Conservation (phyloP, 768 basidiomycete genomes). For the Tephrocybe rancida region DNA sequence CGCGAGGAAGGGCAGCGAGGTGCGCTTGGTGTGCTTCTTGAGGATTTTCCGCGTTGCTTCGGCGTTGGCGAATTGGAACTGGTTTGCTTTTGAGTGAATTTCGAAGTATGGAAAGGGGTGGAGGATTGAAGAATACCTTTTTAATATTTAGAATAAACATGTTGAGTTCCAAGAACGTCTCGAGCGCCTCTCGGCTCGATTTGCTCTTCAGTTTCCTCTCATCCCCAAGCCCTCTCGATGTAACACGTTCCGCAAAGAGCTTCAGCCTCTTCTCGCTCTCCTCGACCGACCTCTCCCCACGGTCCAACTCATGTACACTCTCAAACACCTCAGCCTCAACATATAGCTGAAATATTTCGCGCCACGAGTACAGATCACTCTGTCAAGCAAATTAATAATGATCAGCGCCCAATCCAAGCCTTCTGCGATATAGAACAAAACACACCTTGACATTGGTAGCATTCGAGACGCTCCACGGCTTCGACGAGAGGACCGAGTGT, state of each 20-base stretch:
- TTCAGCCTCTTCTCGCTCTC: constrained; percentile 70
- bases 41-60: constrained; percentile 93
- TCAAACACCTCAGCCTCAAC: constrained; percentile 88
- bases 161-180: constrained; percentile 77
- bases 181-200: constrained; percentile 60
- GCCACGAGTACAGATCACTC: constrained; percentile 85
- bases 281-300: constrained; percentile 70
- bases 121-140: constrained; percentile 47
- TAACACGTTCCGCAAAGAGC: constrained; percentile 62
- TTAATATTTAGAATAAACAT: constrained; percentile 79
- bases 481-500: constrained; percentile 44
- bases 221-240: constrained; percentile 56
- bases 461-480: constrained; percentile 31
- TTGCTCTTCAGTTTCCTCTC: constrained; percentile 55
- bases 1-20: constrained; percentile 68
- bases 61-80: constrained; percentile 84
- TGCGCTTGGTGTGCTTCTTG: constrained; percentile 93
- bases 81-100: too few relatives aligned
- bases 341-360: constrained; percentile 88
- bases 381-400: constrained; percentile 14
- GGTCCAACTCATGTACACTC: constrained; percentile 57
- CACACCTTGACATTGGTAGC: constrained; percentile 16
- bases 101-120: too few relatives aligned
- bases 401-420: background rate
- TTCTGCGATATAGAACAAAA: constrained; percentile 10